A percentile compares a stretch with the other conserved stretches of the same genome.
Evolutionary conservation across 1,139 yeast species (phyloP).

Genomic region (Magnusiomyces tetraspermus): DNA sequence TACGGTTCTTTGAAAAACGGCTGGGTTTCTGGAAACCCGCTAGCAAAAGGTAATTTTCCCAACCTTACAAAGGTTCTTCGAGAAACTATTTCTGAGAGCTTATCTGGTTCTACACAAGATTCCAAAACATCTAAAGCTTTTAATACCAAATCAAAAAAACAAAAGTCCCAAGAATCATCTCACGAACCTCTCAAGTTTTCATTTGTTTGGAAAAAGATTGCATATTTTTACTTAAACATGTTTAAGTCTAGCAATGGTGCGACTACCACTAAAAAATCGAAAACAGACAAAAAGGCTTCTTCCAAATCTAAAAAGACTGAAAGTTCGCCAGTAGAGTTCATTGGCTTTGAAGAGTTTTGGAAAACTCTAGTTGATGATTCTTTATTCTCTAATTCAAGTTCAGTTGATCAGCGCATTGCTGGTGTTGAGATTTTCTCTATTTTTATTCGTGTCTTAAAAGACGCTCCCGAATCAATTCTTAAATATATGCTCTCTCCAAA

Average conservation of each 20-base stretch:
- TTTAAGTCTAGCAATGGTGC: not conserved
- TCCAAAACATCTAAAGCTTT: slow-evolving; percentile 19
- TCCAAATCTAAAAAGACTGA: slow-evolving; percentile 8
- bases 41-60: slow-evolving; percentile 56
- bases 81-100: slow-evolving; percentile 30
- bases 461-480: slow-evolving; percentile 28
- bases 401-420: slow-evolving; percentile 79
- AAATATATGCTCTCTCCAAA: slow-evolving; percentile 42
- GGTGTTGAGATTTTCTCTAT: slow-evolving; percentile 68
- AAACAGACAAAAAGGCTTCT: slow-evolving; percentile 16
- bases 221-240: not conserved
- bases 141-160: slow-evolving; percentile 23
- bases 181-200: not conserved
- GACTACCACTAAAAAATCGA: slow-evolving; percentile 24
- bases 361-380: slow-evolving; percentile 68
- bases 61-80: slow-evolving; percentile 55
- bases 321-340: slow-evolving; percentile 11
- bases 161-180: slow-evolving; percentile 7
- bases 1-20: slow-evolving; percentile 29
- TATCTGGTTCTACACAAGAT: slow-evolving; percentile 21
- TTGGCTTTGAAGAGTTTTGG: slow-evolving; percentile 63
- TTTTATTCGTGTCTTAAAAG: slow-evolving; percentile 31
- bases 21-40: slow-evolving; percentile 72
- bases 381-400: slow-evolving; percentile 64
- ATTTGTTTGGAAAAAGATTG: slow-evolving; percentile 2